A percentile compares a stretch with the other conserved stretches of the same genome.
Evolutionary conservation across 495 filamentous ascomycete species (phyloP).

Genomic region (Podospora pseudopauciseta): DNA sequence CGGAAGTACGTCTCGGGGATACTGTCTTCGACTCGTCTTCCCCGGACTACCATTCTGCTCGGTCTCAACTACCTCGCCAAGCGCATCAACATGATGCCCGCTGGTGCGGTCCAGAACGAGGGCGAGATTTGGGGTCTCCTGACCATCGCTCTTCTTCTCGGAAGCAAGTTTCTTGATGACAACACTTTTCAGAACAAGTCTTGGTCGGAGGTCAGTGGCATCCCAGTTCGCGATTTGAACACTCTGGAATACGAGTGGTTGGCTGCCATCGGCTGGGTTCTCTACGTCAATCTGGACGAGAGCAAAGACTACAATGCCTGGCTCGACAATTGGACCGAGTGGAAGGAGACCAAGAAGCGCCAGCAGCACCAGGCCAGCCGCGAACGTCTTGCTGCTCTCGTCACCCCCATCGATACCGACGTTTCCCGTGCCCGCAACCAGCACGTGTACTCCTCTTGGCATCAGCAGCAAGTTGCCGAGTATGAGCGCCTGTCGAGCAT

Average conservation of each 20-base stretch:
- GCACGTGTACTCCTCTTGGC: constrained; percentile 47
- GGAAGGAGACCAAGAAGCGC: constrained; percentile 60
- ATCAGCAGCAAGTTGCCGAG: constrained; percentile 49
- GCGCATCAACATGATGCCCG: constrained; percentile 71
- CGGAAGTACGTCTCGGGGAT: constrained; percentile 95
- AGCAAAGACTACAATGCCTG: constrained; percentile 80
- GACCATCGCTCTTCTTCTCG: constrained; percentile 81
- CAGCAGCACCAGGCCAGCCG: constrained; percentile 45
- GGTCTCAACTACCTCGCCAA: constrained; percentile 86
- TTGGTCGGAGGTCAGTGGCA: constrained; percentile 96
- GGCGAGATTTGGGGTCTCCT: constrained; percentile 87
- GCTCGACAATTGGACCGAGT: constrained; percentile 79
- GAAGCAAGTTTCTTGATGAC: constrained; percentile 97
- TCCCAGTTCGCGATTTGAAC: constrained; percentile 83
- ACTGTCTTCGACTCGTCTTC: constrained; percentile 87
- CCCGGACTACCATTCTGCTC: constrained; percentile 90
- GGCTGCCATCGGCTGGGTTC: constrained; percentile 73
- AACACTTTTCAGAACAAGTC: constrained; percentile 99
- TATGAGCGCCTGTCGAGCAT: constrained; percentile 44
- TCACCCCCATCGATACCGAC: constrained; percentile 66
- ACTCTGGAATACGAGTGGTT: constrained; percentile 91
- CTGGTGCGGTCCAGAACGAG: constrained; percentile 52
- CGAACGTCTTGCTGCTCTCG: constrained; percentile 54
- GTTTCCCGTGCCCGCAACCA: constrained; percentile 35
- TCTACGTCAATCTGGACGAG: constrained; percentile 82